These are phyloP conservation scores for Malus hybrid DNA, from an alignment of 331 rosid genomes.

Conservation along the genomic window DNA sequence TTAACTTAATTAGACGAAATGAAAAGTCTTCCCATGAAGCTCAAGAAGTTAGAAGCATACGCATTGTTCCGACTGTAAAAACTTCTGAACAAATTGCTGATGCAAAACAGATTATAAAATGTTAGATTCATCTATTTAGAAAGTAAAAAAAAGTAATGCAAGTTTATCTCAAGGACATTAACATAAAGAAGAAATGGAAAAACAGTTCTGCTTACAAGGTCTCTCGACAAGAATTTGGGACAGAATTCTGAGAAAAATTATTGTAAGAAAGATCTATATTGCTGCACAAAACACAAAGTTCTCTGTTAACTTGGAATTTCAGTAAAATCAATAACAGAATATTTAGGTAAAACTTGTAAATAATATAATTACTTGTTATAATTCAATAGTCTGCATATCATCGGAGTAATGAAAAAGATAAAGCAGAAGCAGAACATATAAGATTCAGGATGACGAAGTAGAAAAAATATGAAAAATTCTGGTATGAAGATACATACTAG, in stretches of 20 bases:
- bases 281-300: slow-evolving; percentile 7
- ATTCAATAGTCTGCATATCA: neutral
- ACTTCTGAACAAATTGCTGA: slow-evolving; percentile 25
- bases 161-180: neutral
- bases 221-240: slow-evolving; percentile 5
- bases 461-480: neutral
- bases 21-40: neutral
- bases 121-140: neutral
- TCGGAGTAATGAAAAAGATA: neutral
- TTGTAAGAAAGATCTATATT: slow-evolving; percentile 19
- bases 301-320: neutral
- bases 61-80: neutral
- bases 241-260: slow-evolving; percentile 8
- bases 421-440: too few species aligned
- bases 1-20: neutral
- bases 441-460: neutral
- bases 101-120: neutral
- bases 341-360: neutral
- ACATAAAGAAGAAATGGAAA: neutral
- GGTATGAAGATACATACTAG: neutral
- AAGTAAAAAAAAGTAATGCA: neutral
- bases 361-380: neutral
- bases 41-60: slow-evolving; percentile 9
- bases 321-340: neutral
- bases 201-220: slow-evolving; percentile 7